Base-by-base conservation (phyloP, 2,329 filamentous ascomycete species). In the Delphinella strobiligena region DNA sequence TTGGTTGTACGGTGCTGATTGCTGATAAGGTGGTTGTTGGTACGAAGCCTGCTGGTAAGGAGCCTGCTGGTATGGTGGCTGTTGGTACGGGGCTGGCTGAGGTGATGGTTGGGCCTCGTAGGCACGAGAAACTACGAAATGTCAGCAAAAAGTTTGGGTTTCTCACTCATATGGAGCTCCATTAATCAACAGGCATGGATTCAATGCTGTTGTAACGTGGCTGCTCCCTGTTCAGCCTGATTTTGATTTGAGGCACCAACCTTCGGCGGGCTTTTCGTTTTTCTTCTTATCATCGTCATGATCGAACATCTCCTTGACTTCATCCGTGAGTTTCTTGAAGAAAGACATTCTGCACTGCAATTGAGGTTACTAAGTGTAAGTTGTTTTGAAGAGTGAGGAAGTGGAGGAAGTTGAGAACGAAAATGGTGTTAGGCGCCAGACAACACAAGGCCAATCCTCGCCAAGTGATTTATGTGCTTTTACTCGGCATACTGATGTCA, bases 301-400 rank as follows among this genome's bases (percentile, higher is more conserved):
- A 12, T 47, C 47, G 36, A 55, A 49, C 30, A 63, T 59, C 38
- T 62, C 58, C 41, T 64, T 52, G 45, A 66, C 54, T 45, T 65
- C 61, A 47, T 62, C 62, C 51, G 62, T 64, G 46, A 65, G 59
- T 45, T 67, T 65, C 51, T 63, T 64, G 47, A 66, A 57, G 45
- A 67, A 66, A 39, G 63, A 63, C 63, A 67, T 66, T 33, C 5
- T 48, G 39, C 14, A 18, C 32, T 27, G 12, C 12, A 12, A 27
- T 12, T 12, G 22, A 27, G 7, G 22, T n/a, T n/a, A n/a, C n/a
- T n/a, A n/a, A n/a, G n/a, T n/a, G n/a, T n/a, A n/a, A n/a, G n/a
- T n/a, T n/a, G n/a, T n/a, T n/a, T n/a, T n/a, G n/a, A n/a, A n/a
- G n/a, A n/a, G n/a, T n/a, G n/a, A n/a, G n/a, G n/a, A n/a, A n/a